Percentiles rank a stretch among this genome's conserved stretches.
These are phyloP conservation scores for Kuraishia hungarica DNA, from an alignment of 805 yeast genomes.

Conservation along the genomic window DNA sequence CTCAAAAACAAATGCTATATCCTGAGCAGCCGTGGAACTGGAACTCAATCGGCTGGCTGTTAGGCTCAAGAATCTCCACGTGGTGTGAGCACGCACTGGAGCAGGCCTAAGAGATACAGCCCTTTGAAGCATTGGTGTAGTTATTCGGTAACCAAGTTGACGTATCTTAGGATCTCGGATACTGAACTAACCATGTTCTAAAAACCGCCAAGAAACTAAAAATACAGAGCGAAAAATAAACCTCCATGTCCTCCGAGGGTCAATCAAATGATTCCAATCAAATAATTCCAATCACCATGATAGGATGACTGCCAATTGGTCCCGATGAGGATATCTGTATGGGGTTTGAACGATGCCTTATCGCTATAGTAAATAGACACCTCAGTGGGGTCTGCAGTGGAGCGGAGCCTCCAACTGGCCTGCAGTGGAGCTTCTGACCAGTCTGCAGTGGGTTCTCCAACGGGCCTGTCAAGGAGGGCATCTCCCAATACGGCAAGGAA, in stretches of 20 bases:
- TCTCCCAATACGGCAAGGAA: not conserved
- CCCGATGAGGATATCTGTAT: not conserved
- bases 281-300: not conserved
- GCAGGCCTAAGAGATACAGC: not conserved
- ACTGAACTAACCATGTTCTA: too few species aligned
- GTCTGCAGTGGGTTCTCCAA: not conserved
- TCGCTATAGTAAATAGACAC: not conserved
- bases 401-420: too few species aligned
- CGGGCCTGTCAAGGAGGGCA: not conserved
- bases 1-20: slow-evolving; percentile 26
- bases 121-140: not conserved
- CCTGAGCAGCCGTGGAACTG: not conserved
- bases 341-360: not conserved
- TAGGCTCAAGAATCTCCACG: not conserved
- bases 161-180: too few species aligned
- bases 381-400: not conserved
- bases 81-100: not conserved
- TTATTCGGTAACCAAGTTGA: too few species aligned
- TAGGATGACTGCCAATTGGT: not conserved
- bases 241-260: too few species aligned
- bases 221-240: too few species aligned
- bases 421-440: too few species aligned
- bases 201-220: too few species aligned
- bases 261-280: too few species aligned
- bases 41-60: not conserved